Base-by-base conservation (phyloP, 2,329 filamentous ascomycete species). In the Alternaria solani region DNA sequence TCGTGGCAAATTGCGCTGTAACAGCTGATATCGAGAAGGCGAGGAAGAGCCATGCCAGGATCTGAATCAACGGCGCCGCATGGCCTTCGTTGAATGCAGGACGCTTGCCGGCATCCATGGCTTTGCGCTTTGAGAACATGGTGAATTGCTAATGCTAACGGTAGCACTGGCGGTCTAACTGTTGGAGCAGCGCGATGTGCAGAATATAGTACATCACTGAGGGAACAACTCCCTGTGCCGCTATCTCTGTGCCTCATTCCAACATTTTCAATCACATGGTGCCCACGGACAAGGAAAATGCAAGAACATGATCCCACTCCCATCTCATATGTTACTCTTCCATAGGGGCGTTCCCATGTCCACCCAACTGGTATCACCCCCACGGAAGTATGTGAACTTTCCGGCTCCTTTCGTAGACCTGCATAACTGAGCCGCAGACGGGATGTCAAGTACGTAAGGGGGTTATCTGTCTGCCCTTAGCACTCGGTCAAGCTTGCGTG, bases 61-160 rank as follows among this genome's bases (percentile, higher is more conserved):
- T 57, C 11, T 63, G 61, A 4, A 61, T 55, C 18, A 63, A 34
- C 4, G 53, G 61, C 8, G 57, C 51, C 12, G 56, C 60, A 53
- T 60, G 25, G n/a, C 48, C 38, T 1, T 56, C 46, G 12, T 48
- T 23, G 23, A 60, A 47, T 5, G 38, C 38, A 16, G 57, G 57
- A 41, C 8, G 23, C 20, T 42, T 51, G 3, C 26, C 47, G 42
- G 16, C 30, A 7, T 59, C 44, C 38, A 59, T 54, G 11, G 30
- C 26, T 7, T 36, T 32, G 7, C 28, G 25, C 39, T 5, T 6
- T 0, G 12, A 32, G 3, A 53, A 2, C 7, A 51, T 57, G 26
- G 5, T 43, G 9, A 4, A 47, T 1, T 47, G 4, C 2, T 1
- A 5, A 12, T n/a, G 4, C 14, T 25, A 23, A 11, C 2, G 12